Base-by-base conservation (phyloP, 768 basidiomycete species). In the Leucogyrophana mollusca region DNA sequence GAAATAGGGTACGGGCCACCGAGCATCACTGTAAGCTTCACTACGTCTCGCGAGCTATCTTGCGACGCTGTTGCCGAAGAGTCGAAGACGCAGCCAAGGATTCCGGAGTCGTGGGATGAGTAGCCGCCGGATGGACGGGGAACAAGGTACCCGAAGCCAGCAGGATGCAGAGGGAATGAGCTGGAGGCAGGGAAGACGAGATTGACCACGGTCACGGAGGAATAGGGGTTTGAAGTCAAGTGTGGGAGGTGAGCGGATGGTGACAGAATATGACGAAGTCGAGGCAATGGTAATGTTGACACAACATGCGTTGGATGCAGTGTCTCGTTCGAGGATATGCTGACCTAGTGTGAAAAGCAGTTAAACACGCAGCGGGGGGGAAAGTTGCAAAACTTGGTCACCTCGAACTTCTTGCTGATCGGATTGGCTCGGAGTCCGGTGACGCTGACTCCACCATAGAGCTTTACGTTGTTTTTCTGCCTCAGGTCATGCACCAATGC, bases 101-200 rank as follows among this genome's bases (percentile, higher is more conserved):
- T 76, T 3, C 80, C 79, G 9, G 73, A 63, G 39, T 64, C 53
- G 25, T 62, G 56, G 4, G 55, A 42, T n/a, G 65, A 56, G 53
- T 89, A 87, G 17, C 74, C 84, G 4, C 63, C 63, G 24, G 66
- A 67, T 0, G 87, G 82, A 13, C 94, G 87, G 0, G 94, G 93
- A 43, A 96, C 77, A 58, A 99, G 85, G 70, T 94, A 97, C 8
- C 95, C 95, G 61, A 97, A 99, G 3, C 95, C 95, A 2, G 76
- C 74, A 0, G 93, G 92, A 55, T 92, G 87, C 40, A 94, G 74
- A 18, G 61, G 56, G 18, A 61, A 47, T 46, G 67, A 58, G 27
- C 55, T 43, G 18, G 70, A 62, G 23, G 62, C 59, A 35, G 82
- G 70, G 70, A 95, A 97, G 52, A 97, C 78, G 58, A 98, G 72